Evolutionary conservation across 805 yeast species (phyloP), one percentile per base, ranked within the genome.

Genomic region (Vanderwaltozyma polyspora): DNA sequence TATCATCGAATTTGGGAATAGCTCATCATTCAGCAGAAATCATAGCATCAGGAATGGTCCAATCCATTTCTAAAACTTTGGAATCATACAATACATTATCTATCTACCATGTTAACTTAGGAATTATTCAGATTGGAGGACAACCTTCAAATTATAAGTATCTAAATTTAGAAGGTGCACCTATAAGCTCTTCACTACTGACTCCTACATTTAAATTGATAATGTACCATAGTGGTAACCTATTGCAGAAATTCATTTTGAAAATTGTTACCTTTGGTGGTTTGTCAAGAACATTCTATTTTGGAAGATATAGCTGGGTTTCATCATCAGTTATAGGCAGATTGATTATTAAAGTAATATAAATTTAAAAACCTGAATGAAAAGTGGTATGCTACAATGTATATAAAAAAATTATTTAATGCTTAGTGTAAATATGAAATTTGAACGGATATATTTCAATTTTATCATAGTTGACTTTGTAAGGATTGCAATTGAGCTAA

Each of bases 401-500:
- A 11, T 22, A n/a, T n/a, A n/a, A n/a, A n/a, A n/a, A n/a, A n/a
- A n/a, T n/a, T n/a, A n/a, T n/a, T n/a, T n/a, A n/a, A n/a, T n/a
- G n/a, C n/a, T n/a, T n/a, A n/a, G n/a, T n/a, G n/a, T n/a, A n/a
- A n/a, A n/a, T n/a, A n/a, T n/a, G n/a, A n/a, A n/a, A n/a, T n/a
- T n/a, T n/a, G n/a, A n/a, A n/a, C n/a, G n/a, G n/a, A 5, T 29
- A 29, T 19, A 19, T 29, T 15, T 5, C 12, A 14, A 29, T 29
- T 19, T n/a, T 6, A 19, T 19, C 13, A 16, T 11, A 34, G 6
- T 2, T 34, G 28, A 14, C 4, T 17, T 18, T 18, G 11, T 23
- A 35, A 28, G 4, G 25, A 10, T 16, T n/a, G 31, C 38, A 89
- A 63, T 60, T 91, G 98, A 50, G 74, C 71, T 32, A 74, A 53